Evolutionary conservation across 371 early-diverging fungal species (phyloP).

Genomic region (Mucor piriformis): DNA sequence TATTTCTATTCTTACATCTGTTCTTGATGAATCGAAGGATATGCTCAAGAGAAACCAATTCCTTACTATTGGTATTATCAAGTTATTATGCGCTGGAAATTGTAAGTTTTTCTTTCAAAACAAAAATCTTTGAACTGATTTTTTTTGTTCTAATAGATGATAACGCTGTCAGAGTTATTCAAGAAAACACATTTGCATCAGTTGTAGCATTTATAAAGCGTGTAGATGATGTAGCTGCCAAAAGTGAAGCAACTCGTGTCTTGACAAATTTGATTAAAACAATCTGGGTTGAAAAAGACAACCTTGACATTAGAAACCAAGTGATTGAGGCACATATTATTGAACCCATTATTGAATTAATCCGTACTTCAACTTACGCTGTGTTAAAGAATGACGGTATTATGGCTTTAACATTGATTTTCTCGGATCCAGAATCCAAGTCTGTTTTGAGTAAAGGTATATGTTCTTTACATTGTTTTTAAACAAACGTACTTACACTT

Average conservation of each 20-base stretch:
- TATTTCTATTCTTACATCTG: slow-evolving; percentile 49
- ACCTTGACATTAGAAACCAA: slow-evolving; percentile 37
- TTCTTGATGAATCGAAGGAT: slow-evolving; percentile 56
- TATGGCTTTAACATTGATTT: slow-evolving; percentile 57
- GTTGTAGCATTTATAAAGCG: slow-evolving; percentile 49
- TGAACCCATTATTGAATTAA: slow-evolving; percentile 53
- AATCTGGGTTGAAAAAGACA: slow-evolving; percentile 35
- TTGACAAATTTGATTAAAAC: slow-evolving; percentile 63
- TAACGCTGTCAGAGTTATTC: slow-evolving; percentile 38
- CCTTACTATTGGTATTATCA: slow-evolving; percentile 62
- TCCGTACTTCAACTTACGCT: slow-evolving; percentile 55
- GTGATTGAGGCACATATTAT: slow-evolving; percentile 43
- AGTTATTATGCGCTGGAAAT: slow-evolving; percentile 55
- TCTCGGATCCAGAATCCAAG: slow-evolving; percentile 37
- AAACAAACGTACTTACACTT: neutral
- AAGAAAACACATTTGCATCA: slow-evolving; percentile 21
- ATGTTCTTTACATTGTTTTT: neutral
- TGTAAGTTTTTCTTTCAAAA: slow-evolving; percentile 46
- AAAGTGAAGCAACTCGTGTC: slow-evolving; percentile 66
- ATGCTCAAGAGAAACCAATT: slow-evolving; percentile 66
- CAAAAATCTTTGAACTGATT: no score
- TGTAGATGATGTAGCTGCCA: slow-evolving; percentile 61
- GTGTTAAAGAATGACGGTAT: slow-evolving; percentile 68
- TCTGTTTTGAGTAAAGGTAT: slow-evolving; percentile 25
- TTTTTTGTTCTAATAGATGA: slow-evolving; percentile 21